phyloP scores from a whole-genome alignment of 768 basidiomycete genomes.

The Mycena metata region DNA sequence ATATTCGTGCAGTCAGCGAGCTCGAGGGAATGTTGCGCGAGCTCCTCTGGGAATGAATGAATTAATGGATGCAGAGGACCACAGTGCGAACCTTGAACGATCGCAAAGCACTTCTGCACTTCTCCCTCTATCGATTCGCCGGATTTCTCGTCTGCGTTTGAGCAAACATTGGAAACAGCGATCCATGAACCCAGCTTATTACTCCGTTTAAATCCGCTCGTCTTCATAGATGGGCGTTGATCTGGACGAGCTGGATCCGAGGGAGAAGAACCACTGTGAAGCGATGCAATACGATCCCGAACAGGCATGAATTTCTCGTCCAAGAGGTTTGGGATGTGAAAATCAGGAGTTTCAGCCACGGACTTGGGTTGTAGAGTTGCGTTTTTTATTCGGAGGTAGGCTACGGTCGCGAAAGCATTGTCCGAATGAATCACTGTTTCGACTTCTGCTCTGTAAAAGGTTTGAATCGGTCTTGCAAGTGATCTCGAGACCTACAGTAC shows the following conservation, averaged over 20 bases:
- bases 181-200: conserved; percentile 74
- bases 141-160: conserved; percentile 43
- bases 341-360: conserved; percentile 15
- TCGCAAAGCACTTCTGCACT: conserved; percentile 74
- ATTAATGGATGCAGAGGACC: not conserved
- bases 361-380: conserved; percentile 75
- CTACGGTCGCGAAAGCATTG: conserved; percentile 90
- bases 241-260: not conserved
- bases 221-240: not conserved
- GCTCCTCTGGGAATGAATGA: conserved; percentile 58
- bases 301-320: conserved; percentile 56
- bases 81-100: conserved; percentile 67
- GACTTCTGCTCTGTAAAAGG: conserved; percentile 63
- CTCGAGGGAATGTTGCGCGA: conserved; percentile 61
- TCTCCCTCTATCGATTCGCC: conserved; percentile 74
- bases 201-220: conserved; percentile 35
- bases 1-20: conserved; percentile 79
- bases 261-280: conserved; percentile 4
- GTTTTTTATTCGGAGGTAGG: conserved; percentile 85
- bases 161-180: conserved; percentile 67
- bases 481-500: conserved; percentile 64
- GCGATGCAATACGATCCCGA: conserved; percentile 38
- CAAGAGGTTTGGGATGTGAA: conserved; percentile 66
- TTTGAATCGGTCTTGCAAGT: conserved; percentile 9
- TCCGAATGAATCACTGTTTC: conserved; percentile 85